Evolutionary conservation across 805 yeast genomes (phyloP).

Genomic region (Myxozyma neotropica): DNA sequence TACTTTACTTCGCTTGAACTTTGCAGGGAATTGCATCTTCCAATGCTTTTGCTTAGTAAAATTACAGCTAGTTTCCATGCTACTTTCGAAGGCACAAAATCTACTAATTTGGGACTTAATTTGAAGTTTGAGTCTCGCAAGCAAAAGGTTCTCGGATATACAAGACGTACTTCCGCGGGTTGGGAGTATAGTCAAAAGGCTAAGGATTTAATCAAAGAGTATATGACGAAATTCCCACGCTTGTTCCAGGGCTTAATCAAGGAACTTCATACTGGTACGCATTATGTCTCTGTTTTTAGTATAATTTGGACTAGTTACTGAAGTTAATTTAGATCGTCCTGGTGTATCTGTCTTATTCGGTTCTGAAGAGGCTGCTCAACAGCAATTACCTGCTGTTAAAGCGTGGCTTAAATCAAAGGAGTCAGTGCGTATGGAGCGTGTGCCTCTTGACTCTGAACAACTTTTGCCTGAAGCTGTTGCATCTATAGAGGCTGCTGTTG

Average conservation of each 20-base stretch:
- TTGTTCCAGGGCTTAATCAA: conserved; percentile 52
- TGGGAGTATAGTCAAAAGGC: conserved; percentile 89
- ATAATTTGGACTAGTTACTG: not conserved
- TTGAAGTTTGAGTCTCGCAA: conserved; percentile 79
- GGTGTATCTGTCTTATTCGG: conserved; percentile 7
- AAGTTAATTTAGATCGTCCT: conserved; percentile 16
- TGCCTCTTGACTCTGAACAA: conserved; percentile 76
- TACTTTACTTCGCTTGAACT: conserved; percentile 71
- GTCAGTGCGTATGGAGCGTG: conserved; percentile 52
- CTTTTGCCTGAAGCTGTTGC: conserved; percentile 66
- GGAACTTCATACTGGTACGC: conserved; percentile 35
- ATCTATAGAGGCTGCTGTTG: conserved; percentile 65
- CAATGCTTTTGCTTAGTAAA: conserved; percentile 69
- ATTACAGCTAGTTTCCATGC: conserved; percentile 75
- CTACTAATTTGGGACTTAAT: conserved; percentile 75
- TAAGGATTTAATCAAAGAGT: conserved; percentile 62
- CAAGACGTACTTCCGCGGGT: conserved; percentile 61
- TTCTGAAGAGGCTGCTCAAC: conserved; percentile 38
- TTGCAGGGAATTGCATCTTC: conserved; percentile 57
- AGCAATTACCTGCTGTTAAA: conserved; percentile 40
- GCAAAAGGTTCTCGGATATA: conserved; percentile 84
- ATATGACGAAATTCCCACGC: conserved; percentile 61
- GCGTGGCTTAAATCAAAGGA: conserved; percentile 48
- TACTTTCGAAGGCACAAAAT: conserved; percentile 54
- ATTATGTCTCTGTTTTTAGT: not conserved